These are phyloP conservation scores for Backusella tuberculispora DNA, from an alignment of 192 early-diverging fungal genomes.

Conservation along the genomic window DNA sequence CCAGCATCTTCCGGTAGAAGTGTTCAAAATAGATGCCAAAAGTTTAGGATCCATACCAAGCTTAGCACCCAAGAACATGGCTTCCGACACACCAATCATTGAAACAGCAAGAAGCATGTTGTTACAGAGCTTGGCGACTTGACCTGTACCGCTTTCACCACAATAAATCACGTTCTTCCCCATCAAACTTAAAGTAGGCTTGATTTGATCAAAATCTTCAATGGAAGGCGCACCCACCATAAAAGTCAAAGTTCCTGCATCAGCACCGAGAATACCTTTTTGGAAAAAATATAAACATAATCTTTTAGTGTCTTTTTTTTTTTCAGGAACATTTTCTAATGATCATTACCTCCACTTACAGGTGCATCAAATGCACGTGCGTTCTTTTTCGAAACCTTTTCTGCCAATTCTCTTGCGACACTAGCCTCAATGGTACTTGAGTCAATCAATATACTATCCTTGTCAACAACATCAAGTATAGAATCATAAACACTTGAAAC, in stretches of 20 bases:
- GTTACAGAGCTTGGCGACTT: constrained; percentile 96
- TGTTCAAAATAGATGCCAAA: constrained; percentile 86
- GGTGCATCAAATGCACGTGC: constrained; percentile 86
- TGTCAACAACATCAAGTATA: constrained; percentile 30
- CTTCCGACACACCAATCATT: constrained; percentile 92
- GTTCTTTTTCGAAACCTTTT: constrained; percentile 59
- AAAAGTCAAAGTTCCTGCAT: constrained; percentile 91
- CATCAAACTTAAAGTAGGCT: constrained; percentile 71
- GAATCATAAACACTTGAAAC: constrained; percentile 77
- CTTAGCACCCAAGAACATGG: constrained; percentile 88
- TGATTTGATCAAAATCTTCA: constrained; percentile 65
- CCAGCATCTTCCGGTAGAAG: constrained; percentile 91
- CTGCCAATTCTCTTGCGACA: constrained; percentile 74
- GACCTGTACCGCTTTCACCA: constrained; percentile 82
- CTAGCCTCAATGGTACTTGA: constrained; percentile 91
- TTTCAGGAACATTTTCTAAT: neutral
- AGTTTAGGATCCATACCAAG: constrained; percentile 89
- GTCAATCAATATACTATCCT: constrained; percentile 74
- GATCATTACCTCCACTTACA: constrained; percentile 81
- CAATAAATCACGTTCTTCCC: constrained; percentile 90
- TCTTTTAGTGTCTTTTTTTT: neutral
- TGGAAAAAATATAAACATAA: neutral
- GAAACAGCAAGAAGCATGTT: constrained; percentile 94
- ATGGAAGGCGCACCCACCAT: constrained; percentile 84
- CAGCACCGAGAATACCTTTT: constrained; percentile 80